Evolutionary conservation across 176 grass and related monocot genomes (phyloP).

Genomic region (Carex kokanica): DNA sequence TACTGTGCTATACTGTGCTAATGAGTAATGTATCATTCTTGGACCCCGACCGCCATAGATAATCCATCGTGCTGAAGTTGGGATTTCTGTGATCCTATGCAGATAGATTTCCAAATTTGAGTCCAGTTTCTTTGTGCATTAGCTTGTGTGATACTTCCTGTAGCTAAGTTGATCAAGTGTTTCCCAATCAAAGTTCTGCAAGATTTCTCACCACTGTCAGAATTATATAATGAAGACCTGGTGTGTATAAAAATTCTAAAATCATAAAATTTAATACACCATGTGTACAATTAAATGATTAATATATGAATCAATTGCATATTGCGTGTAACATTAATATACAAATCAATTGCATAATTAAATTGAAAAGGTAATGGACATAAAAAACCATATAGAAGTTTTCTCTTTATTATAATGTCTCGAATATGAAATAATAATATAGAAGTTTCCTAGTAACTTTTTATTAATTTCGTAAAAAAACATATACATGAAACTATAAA

Average conservation of each 20-base stretch:
- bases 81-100: background rate
- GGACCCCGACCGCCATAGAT: background rate
- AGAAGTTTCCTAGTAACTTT: background rate
- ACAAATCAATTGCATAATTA: background rate
- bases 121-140: background rate
- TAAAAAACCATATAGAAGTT: background rate
- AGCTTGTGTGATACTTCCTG: background rate
- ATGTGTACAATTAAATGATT: background rate
- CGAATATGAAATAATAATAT: background rate
- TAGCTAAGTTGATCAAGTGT: background rate
- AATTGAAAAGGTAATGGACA: background rate
- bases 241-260: background rate
- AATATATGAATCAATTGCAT: background rate
- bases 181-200: background rate
- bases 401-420: background rate
- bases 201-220: background rate
- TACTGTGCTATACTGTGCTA: too few species aligned
- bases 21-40: background rate
- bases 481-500: background rate
- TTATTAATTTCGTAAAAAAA: background rate
- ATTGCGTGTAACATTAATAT: too few species aligned
- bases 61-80: background rate
- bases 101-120: constrained; percentile 1
- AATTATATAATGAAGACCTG: background rate
- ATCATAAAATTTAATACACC: background rate